These are phyloP conservation scores for Cutaneotrichosporon curvatum DNA, from an alignment of 1,284 basidiomycete species.

Conservation along the genomic window DNA sequence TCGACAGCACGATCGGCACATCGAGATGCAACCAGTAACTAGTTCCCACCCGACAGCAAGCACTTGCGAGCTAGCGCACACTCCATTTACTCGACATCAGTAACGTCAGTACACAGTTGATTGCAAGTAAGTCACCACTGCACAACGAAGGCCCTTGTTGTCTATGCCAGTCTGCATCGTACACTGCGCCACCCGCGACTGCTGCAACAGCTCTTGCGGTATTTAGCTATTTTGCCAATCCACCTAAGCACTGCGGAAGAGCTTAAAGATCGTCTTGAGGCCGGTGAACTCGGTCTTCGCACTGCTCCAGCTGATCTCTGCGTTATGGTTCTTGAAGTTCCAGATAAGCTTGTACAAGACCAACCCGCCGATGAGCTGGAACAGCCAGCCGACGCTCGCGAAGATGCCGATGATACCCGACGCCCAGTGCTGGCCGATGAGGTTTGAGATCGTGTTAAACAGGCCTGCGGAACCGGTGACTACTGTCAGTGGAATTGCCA, in stretches of 20 bases:
- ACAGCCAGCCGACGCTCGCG: constrained; percentile 75
- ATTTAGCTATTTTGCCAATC: no score
- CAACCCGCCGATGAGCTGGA: constrained; percentile 57
- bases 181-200: no score
- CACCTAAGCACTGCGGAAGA: constrained; percentile 8
- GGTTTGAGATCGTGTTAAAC: constrained; percentile 80
- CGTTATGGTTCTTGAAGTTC: constrained; percentile 46
- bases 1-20: no score
- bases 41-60: no score
- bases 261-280: constrained; percentile 14
- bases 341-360: constrained; percentile 44
- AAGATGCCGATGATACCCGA: constrained; percentile 72
- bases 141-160: no score
- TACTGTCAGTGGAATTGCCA: constrained; percentile 30
- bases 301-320: constrained; percentile 35
- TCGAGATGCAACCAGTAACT: no score
- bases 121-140: no score
- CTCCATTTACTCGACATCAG: no score
- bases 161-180: background rate
- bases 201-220: no score
- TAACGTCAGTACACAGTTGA: no score
- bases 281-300: constrained; percentile 19
- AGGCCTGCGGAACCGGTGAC: constrained; percentile 90
- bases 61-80: no score
- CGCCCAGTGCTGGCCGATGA: constrained; percentile 53